Evolutionary conservation across 2,329 filamentous ascomycete genomes (phyloP), one percentile per base, ranked within the genome.

Genomic region (Dactylellina parvicollis): DNA sequence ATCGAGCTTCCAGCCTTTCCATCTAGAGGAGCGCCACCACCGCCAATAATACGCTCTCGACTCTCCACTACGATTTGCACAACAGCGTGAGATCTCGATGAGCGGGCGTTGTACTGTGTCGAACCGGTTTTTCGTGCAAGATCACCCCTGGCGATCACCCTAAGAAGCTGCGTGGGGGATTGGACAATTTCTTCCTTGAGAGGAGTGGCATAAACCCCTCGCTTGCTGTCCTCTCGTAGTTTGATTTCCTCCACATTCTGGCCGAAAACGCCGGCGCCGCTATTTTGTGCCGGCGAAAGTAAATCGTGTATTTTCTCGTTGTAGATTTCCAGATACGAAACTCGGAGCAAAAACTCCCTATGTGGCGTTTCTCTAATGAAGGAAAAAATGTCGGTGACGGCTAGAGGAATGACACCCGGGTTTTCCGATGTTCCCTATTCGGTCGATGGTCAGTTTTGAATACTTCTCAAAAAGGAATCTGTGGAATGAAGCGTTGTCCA

Each of bases 31-130:
- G 80, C 77, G 4, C 78, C 81, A 4, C 78, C 81, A 4, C 82
- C 81, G 1, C 85, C 84, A 0, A 91, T 88, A 42, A 89, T 87
- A 49, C 95, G 90, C 81, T 97, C 94, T 80, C 95, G 87, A 79
- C 93, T 97, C 81, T 99, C 95, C 10, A 99, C 95, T 1, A 99
- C 94, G 77, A 99, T 99, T 81, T 99, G 95, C 36, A 99, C 95
- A 18, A 99, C 95, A 0, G 95, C 95, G 79, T 99, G 95, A 86
- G 92, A 97, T 82, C 95, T 92, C 52, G 95, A 99, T 83, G 94
- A 98, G 77, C 94, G 89, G 18, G 93, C 87, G 79, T 99, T 99
- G 85, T 96, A 99, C 79, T 99, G 95, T 0, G 95, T 99, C 80
- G 93, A 96, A 67, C 92, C 92, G 1, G 92, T 96, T 78, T 93